A percentile compares a stretch with the other conserved stretches of the same genome.
phyloP scores from a whole-genome alignment of 495 filamentous ascomycete species.

The Jackrogersella multiformis region DNA sequence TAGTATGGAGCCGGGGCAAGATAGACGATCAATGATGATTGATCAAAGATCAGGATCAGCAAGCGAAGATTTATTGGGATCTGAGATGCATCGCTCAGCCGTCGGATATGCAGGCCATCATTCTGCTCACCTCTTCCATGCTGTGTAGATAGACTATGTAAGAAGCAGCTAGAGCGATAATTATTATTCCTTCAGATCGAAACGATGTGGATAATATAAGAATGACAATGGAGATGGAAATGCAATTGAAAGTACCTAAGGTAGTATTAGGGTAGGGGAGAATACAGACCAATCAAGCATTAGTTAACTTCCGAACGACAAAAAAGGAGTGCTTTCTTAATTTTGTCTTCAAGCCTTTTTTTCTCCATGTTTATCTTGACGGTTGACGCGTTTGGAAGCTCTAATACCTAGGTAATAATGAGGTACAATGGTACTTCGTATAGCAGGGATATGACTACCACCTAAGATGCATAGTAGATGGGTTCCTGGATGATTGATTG shows the following conservation, averaged over 20 bases:
- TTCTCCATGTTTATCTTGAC: slow-evolving; percentile 9
- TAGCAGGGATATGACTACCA: not conserved
- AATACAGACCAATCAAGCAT: slow-evolving; percentile 32
- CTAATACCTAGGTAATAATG: slow-evolving; percentile 13
- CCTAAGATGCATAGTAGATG: too few relatives aligned
- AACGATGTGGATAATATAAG: slow-evolving; percentile 34
- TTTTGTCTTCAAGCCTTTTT: slow-evolving; percentile 8
- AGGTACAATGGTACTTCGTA: slow-evolving; percentile 27
- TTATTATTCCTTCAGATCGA: slow-evolving; percentile 29
- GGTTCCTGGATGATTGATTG: slow-evolving; percentile 2
- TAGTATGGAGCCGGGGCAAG: slow-evolving; percentile 9
- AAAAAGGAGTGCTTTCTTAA: slow-evolving; percentile 16
- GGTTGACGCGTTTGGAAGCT: slow-evolving; percentile 30
- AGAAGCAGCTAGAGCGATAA: not conserved
- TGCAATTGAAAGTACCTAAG: slow-evolving; percentile 17
- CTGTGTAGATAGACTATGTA: slow-evolving; percentile 1
- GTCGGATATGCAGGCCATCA: slow-evolving; percentile 20
- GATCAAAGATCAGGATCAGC: slow-evolving; percentile 23
- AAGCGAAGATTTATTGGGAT: slow-evolving; percentile 15
- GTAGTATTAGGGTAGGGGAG: too few relatives aligned
- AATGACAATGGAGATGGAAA: too few relatives aligned
- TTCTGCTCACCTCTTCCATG: not conserved
- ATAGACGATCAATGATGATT: slow-evolving; percentile 34
- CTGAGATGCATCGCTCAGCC: slow-evolving; percentile 20
- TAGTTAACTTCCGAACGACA: slow-evolving; percentile 4